These are phyloP conservation scores for Kodamaea jinghongensis DNA, from an alignment of 805 yeast genomes.

Conservation along the genomic window DNA sequence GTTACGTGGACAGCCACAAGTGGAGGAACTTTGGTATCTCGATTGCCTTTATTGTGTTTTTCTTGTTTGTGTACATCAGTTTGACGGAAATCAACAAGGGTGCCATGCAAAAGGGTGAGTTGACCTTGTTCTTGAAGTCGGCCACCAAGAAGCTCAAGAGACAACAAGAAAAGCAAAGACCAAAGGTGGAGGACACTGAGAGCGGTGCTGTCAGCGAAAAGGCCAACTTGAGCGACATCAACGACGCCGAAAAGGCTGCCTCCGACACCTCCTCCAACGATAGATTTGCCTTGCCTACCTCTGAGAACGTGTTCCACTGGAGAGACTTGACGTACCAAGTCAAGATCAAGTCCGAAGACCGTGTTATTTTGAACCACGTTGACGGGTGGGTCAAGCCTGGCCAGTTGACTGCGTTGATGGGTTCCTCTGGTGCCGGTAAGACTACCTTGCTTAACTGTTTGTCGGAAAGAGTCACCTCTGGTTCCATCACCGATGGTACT, in stretches of 20 bases:
- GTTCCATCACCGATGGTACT: constrained; percentile 24
- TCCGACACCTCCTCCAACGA: constrained; percentile 7
- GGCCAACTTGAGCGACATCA: constrained; percentile 24
- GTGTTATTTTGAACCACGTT: constrained; percentile 61
- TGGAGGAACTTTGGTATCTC: constrained; percentile 70
- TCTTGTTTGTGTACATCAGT: constrained; percentile 50
- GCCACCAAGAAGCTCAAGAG: constrained; percentile 48
- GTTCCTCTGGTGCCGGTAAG: constrained; percentile 48
- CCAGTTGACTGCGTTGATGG: constrained; percentile 73
- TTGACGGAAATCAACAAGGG: constrained; percentile 59
- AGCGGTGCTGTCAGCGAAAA: constrained; percentile 16
- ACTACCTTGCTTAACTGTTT: constrained; percentile 44
- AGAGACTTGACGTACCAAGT: constrained; percentile 70
- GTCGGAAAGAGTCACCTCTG: constrained; percentile 21
- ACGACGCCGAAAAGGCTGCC: constrained; percentile 23
- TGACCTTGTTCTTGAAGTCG: constrained; percentile 54
- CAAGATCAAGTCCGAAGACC: constrained; percentile 55
- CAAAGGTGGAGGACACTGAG: constrained; percentile 24
- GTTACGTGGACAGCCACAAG: constrained; percentile 44
- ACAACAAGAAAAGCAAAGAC: constrained; percentile 24
- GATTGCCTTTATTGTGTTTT: constrained; percentile 53
- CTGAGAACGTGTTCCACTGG: constrained; percentile 69
- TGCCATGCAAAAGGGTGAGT: constrained; percentile 70
- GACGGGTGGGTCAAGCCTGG: constrained; percentile 87
- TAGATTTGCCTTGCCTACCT: constrained; percentile 9